Conservation (phyloP, 495 filamentous ascomycete genomes). For the Podospora bellae-mahoneyi region DNA sequence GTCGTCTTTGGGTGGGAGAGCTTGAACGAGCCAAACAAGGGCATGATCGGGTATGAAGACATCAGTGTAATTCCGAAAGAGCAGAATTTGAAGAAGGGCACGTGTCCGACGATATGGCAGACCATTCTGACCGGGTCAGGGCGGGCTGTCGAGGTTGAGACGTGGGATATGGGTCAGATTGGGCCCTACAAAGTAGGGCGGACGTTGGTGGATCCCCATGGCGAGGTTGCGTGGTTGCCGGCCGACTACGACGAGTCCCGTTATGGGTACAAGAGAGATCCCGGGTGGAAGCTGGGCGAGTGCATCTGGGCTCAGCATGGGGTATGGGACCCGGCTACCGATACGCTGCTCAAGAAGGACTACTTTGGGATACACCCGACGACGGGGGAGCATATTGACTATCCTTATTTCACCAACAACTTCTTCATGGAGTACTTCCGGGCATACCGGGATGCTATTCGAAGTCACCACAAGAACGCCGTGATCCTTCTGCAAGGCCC, state of each 20-base stretch:
- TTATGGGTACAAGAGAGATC: conserved; percentile 88
- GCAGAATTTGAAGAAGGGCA: conserved; percentile 89
- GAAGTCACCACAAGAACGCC: conserved; percentile 67
- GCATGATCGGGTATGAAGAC: conserved; percentile 81
- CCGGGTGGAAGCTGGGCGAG: conserved; percentile 84
- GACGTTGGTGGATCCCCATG: conserved; percentile 81
- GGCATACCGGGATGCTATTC: conserved; percentile 67
- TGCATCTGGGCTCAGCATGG: conserved; percentile 97
- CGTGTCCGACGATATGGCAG: conserved; percentile 92
- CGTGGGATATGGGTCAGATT: conserved; percentile 89
- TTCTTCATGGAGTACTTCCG: conserved; percentile 88
- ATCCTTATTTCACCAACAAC: conserved; percentile 79
- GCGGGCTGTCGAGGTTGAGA: conserved; percentile 80
- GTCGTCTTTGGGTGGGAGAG: conserved; percentile 95
- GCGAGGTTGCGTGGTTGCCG: conserved; percentile 79
- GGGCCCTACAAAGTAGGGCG: conserved; percentile 87
- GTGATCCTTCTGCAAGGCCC: conserved; percentile 92
- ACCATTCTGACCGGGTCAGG: conserved; percentile 87
- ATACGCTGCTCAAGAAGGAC: conserved; percentile 75
- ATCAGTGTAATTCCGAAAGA: conserved; percentile 77
- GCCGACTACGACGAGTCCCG: conserved; percentile 73
- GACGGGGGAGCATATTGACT: conserved; percentile 68
- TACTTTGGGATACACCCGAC: conserved; percentile 79
- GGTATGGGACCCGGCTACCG: conserved; percentile 81
- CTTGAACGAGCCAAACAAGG: conserved; percentile 90